Evolutionary conservation across 176 grass and related monocot species (phyloP).

Genomic region (bread wheat (Triticum aestivum)): IWGSC_CS_RefSeq_v2.1 NC_057809.1:600131673-600132172

Average conservation of each 20-base stretch:
- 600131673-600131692: too few relatives aligned
- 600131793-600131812: too few relatives aligned
- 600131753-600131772: too few relatives aligned
- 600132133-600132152: background rate
- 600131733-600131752: too few relatives aligned
- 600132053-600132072: too few relatives aligned
- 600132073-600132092: conserved; percentile 19
- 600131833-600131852: too few relatives aligned
- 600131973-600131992: background rate
- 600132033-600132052: background rate
- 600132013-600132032: background rate
- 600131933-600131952: conserved; percentile 10
- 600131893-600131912: background rate
- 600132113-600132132: background rate
- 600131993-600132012: background rate
- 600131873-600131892: background rate
- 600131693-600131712: too few relatives aligned
- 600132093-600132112: background rate
- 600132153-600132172: conserved; percentile 20
- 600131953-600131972: background rate
- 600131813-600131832: too few relatives aligned
- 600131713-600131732: too few relatives aligned
- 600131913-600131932: background rate
- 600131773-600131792: too few relatives aligned
- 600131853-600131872: too few relatives aligned